Conservation (phyloP, 345 rosid species). For the Brassica napus region DNA sequence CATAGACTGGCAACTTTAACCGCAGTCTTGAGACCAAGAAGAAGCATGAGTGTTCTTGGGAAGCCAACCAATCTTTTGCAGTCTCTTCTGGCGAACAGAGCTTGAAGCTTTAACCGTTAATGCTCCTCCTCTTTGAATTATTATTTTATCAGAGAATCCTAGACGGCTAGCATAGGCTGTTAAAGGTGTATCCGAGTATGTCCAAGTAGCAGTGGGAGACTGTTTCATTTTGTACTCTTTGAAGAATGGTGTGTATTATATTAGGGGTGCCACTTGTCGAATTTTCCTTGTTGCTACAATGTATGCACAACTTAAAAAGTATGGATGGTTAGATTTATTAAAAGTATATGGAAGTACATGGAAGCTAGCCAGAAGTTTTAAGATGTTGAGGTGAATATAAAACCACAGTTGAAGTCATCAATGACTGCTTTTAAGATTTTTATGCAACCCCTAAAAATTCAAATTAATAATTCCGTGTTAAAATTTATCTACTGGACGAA, state of each 20-base stretch:
- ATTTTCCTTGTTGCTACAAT: background rate
- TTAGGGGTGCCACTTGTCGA: background rate
- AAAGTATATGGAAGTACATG: background rate
- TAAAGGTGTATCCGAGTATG: background rate
- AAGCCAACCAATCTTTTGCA: background rate
- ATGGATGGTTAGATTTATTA: background rate
- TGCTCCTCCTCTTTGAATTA: background rate
- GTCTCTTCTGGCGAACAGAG: background rate
- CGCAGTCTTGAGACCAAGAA: background rate
- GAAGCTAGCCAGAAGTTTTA: background rate
- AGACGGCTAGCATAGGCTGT: background rate
- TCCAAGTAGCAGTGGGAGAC: background rate
- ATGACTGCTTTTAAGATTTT: too few relatives aligned
- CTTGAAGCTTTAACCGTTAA: background rate
- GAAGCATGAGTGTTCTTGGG: background rate
- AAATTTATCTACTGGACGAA: background rate
- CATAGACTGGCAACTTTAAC: background rate
- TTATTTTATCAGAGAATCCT: background rate
- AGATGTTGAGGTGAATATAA: background rate
- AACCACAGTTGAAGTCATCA: too few relatives aligned
- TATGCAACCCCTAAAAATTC: background rate
- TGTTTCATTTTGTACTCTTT: background rate
- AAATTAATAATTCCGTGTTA: background rate
- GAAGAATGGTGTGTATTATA: background rate
- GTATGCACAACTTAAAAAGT: background rate